Conservation (phyloP, 495 filamentous ascomycete species). For the Astrocystis sublimbata region DNA sequence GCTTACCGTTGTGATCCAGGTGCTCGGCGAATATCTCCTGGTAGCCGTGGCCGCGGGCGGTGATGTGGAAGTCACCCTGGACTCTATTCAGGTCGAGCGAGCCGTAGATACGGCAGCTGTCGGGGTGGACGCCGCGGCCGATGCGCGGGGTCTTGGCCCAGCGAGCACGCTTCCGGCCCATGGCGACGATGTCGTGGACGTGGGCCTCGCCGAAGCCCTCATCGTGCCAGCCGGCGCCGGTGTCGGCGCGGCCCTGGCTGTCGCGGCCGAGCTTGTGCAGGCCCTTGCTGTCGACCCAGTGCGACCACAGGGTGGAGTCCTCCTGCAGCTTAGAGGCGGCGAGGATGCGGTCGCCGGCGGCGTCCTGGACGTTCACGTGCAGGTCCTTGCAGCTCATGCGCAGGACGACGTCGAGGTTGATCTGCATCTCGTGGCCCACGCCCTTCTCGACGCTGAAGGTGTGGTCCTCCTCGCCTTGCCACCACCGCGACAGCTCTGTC, state of each 20-base stretch:
- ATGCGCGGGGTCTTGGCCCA: slow-evolving; percentile 74
- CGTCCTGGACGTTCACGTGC: slow-evolving; percentile 97
- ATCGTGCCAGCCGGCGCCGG: slow-evolving; percentile 57
- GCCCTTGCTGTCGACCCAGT: slow-evolving; percentile 74
- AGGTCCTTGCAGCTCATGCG: slow-evolving; percentile 85
- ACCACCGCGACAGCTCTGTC: slow-evolving; percentile 79
- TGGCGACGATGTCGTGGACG: slow-evolving; percentile 69
- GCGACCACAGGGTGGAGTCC: slow-evolving; percentile 75
- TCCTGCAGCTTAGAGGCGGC: slow-evolving; percentile 71
- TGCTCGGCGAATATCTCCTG: slow-evolving; percentile 68
- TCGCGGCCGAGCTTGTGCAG: slow-evolving; percentile 65
- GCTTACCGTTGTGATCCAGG: slow-evolving; percentile 77
- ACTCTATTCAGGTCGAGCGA: slow-evolving; percentile 92
- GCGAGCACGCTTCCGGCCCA: slow-evolving; percentile 55
- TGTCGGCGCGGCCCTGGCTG: slow-evolving; percentile 45
- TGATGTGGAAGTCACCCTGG: slow-evolving; percentile 98
- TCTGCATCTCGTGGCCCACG: slow-evolving; percentile 80
- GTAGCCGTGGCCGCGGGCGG: slow-evolving; percentile 93
- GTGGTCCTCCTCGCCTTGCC: slow-evolving; percentile 76
- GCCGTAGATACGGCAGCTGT: slow-evolving; percentile 85
- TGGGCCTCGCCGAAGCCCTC: slow-evolving; percentile 68
- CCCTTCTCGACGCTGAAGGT: slow-evolving; percentile 94
- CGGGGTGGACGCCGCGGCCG: slow-evolving; percentile 48
- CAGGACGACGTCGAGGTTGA: slow-evolving; percentile 95
- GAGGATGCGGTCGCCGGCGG: slow-evolving; percentile 84